Percentiles rank a stretch among this genome's conserved stretches.
These are phyloP conservation scores for Corymbia calophylla DNA, from an alignment of 441 rosid species.

Conservation along the genomic window DNA sequence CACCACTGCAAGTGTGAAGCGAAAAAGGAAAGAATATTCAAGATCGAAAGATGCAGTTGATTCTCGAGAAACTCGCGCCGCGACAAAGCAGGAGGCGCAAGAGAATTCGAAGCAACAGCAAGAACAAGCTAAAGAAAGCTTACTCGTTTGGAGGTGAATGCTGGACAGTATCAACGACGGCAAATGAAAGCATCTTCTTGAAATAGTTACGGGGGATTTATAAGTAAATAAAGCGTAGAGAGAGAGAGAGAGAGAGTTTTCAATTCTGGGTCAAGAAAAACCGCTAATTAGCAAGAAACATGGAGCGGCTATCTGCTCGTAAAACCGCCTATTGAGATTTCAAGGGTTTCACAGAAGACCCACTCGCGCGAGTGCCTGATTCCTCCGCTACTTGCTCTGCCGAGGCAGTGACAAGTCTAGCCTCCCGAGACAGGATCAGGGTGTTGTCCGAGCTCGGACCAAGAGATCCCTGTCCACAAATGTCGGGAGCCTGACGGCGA, in stretches of 20 bases:
- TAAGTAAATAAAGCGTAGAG: neutral
- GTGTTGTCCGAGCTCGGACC: neutral
- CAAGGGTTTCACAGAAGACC: neutral
- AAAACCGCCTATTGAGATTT: slow-evolving; percentile 13
- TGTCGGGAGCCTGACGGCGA: neutral
- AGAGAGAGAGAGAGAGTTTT: slow-evolving; percentile 10
- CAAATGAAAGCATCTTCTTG: neutral
- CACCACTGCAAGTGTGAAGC: neutral
- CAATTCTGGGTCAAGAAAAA: neutral
- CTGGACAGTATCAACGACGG: neutral
- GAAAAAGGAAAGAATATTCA: neutral
- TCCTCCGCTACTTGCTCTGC: neutral
- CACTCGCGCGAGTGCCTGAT: neutral
- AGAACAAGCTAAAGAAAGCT: neutral
- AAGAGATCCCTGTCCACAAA: neutral
- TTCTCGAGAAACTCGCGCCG: neutral
- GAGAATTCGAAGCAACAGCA: neutral
- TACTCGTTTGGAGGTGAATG: neutral
- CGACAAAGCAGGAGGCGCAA: neutral
- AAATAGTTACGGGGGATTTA: neutral
- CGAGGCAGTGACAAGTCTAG: neutral
- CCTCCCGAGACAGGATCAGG: neutral
- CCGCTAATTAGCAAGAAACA: slow-evolving; percentile 5
- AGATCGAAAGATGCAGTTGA: neutral
- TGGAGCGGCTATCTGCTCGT: neutral